A percentile compares a stretch with the other conserved stretches of the same genome.
Evolutionary conservation across 192 early-diverging fungal genomes (phyloP).

Genomic region (Podila epicladia): DNA sequence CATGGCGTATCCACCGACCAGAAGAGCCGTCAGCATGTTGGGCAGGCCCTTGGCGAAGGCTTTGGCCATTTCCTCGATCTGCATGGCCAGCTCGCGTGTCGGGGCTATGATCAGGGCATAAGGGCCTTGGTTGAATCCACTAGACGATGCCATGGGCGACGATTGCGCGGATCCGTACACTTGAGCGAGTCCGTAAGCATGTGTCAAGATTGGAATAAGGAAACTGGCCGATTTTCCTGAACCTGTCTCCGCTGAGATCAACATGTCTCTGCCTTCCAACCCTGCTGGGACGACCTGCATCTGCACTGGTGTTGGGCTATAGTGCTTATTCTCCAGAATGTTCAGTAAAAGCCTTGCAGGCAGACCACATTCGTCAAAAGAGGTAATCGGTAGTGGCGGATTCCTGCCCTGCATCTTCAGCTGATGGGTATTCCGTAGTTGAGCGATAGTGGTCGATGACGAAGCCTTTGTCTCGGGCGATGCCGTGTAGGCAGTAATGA

Average conservation of each 20-base stretch:
- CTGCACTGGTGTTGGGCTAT: slow-evolving; percentile 40
- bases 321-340: slow-evolving; percentile 33
- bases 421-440: slow-evolving; percentile 18
- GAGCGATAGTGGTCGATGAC: slow-evolving; percentile 1
- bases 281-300: slow-evolving; percentile 52
- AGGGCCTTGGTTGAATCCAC: slow-evolving; percentile 39
- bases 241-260: slow-evolving; percentile 58
- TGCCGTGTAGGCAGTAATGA: slow-evolving; percentile 54
- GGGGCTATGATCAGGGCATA: slow-evolving; percentile 59
- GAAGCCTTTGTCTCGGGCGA: slow-evolving; percentile 10
- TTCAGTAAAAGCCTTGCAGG: slow-evolving; percentile 52
- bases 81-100: slow-evolving; percentile 61
- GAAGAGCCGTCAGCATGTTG: slow-evolving; percentile 62
- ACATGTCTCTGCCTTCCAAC: slow-evolving; percentile 59
- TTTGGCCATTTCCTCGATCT: slow-evolving; percentile 59
- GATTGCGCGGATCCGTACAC: slow-evolving; percentile 14
- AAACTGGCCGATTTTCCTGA: slow-evolving; percentile 64
- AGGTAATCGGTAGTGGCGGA: slow-evolving; percentile 52
- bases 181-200: slow-evolving; percentile 21
- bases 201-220: slow-evolving; percentile 57
- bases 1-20: slow-evolving; percentile 65
- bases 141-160: slow-evolving; percentile 18
- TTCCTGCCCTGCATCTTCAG: slow-evolving; percentile 53
- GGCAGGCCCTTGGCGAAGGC: slow-evolving; percentile 46
- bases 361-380: slow-evolving; percentile 56